phyloP scores from a whole-genome alignment of 192 early-diverging fungal genomes.

The Glomus cerebriforme region DNA sequence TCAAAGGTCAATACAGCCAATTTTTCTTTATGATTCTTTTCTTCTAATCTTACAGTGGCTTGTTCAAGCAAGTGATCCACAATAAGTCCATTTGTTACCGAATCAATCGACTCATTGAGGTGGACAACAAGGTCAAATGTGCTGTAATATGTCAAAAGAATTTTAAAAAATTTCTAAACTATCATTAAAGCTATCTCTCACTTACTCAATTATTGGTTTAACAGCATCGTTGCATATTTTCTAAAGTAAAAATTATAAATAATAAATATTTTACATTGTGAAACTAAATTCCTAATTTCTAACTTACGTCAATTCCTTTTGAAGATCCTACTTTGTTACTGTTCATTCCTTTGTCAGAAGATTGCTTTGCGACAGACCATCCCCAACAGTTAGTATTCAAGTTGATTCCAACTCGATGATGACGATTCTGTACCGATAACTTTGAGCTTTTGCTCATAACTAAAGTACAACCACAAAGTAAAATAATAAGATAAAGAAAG shows the following conservation, averaged over 20 bases:
- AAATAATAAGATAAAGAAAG: background rate
- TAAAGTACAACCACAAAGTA: background rate
- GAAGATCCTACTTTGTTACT: background rate
- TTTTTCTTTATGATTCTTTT: background rate
- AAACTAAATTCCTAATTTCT: background rate
- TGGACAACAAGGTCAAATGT: constrained; percentile 21
- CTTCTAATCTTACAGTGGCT: background rate
- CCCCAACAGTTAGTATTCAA: constrained; percentile 18
- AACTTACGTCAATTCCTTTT: constrained; percentile 9
- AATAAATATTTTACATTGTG: background rate
- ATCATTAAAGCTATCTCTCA: background rate
- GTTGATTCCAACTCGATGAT: background rate
- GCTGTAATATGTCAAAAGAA: background rate
- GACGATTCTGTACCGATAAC: background rate
- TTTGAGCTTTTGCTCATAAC: constrained; percentile 1
- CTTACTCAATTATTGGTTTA: constrained; percentile 24
- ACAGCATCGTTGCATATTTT: background rate
- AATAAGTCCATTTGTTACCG: background rate
- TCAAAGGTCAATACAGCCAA: background rate
- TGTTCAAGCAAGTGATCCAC: constrained; percentile 15
- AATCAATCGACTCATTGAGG: constrained; percentile 8
- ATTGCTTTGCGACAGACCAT: constrained; percentile 8
- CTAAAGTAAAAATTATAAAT: background rate
- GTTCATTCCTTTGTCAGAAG: background rate
- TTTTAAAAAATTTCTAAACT: background rate